These are phyloP conservation scores for Penicillium polonicum DNA, from an alignment of 2,329 filamentous ascomycete species.

Conservation along the genomic window DNA sequence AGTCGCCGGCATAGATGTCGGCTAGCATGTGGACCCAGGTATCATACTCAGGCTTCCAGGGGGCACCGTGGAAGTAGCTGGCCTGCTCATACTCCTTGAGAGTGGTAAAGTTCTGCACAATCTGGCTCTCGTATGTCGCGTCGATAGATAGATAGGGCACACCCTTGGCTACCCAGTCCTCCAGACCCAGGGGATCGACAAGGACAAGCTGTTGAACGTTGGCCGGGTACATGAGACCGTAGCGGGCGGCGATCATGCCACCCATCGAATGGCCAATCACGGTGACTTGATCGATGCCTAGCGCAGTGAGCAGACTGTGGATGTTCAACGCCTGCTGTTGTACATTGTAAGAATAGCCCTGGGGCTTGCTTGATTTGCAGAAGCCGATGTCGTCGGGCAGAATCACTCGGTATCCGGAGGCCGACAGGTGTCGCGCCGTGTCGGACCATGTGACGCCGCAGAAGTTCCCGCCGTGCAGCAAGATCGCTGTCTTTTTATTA, in stretches of 20 bases:
- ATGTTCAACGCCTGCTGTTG: slow-evolving; percentile 16
- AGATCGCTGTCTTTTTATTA: slow-evolving; percentile 7
- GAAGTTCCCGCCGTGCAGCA: slow-evolving; percentile 17
- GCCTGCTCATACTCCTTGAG: slow-evolving; percentile 15
- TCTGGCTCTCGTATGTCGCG: slow-evolving; percentile 6
- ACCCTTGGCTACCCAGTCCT: slow-evolving; percentile 17
- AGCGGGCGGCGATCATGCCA: slow-evolving; percentile 17
- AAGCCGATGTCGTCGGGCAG: slow-evolving; percentile 19
- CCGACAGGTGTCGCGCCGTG: slow-evolving; percentile 13
- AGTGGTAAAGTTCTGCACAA: slow-evolving; percentile 13
- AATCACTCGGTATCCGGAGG: slow-evolving; percentile 16
- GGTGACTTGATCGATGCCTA: slow-evolving; percentile 10
- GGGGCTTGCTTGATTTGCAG: slow-evolving; percentile 19
- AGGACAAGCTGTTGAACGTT: slow-evolving; percentile 13
- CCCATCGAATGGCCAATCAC: slow-evolving; percentile 18
- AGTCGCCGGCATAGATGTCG: slow-evolving; percentile 13
- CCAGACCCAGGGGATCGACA: slow-evolving; percentile 14
- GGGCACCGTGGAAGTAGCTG: slow-evolving; percentile 12
- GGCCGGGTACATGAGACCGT: slow-evolving; percentile 17
- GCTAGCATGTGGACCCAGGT: slow-evolving; percentile 16
- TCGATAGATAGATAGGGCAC: slow-evolving; percentile 12
- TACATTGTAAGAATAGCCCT: slow-evolving; percentile 15
- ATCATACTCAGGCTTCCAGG: slow-evolving; percentile 16
- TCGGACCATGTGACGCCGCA: slow-evolving; percentile 17
- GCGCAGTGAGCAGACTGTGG: slow-evolving; percentile 13